Conservation (phyloP, 2,329 filamentous ascomycete species). For the Phialocephala subalpina region DNA sequence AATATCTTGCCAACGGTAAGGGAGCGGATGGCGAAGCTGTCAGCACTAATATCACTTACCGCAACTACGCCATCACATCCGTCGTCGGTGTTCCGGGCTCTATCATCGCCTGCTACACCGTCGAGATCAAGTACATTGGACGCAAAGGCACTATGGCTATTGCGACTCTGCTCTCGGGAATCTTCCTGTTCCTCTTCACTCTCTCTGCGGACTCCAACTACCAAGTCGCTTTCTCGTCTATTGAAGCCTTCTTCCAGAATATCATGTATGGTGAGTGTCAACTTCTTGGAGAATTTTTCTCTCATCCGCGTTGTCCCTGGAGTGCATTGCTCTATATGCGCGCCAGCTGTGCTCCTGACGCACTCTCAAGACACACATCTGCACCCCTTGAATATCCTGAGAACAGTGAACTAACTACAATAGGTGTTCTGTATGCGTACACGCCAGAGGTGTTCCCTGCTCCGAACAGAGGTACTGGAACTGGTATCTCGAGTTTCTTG, state of each 20-base stretch:
- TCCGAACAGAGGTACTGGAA: slow-evolving; percentile 74
- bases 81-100: slow-evolving; percentile 80
- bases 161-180: slow-evolving; percentile 71
- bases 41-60: slow-evolving; percentile 65
- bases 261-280: slow-evolving; percentile 76
- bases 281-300: too few species aligned
- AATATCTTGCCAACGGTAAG: slow-evolving; percentile 74
- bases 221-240: slow-evolving; percentile 71
- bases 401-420: too few species aligned
- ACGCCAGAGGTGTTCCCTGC: slow-evolving; percentile 81
- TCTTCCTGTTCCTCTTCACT: slow-evolving; percentile 74
- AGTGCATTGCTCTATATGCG: too few species aligned
- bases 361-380: too few species aligned
- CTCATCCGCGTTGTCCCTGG: too few species aligned
- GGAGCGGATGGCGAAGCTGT: slow-evolving; percentile 43
- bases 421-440: slow-evolving; percentile 78
- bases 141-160: slow-evolving; percentile 76
- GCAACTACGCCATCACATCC: slow-evolving; percentile 84
- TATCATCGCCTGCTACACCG: slow-evolving; percentile 76
- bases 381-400: too few species aligned
- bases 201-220: slow-evolving; percentile 62
- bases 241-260: slow-evolving; percentile 77
- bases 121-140: slow-evolving; percentile 71
- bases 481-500: slow-evolving; percentile 75
- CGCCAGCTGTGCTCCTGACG: too few species aligned